Evolutionary conservation across 768 basidiomycete genomes (phyloP), one percentile per base, ranked within the genome.

Genomic region (Rhodotorula diobovata): DNA sequence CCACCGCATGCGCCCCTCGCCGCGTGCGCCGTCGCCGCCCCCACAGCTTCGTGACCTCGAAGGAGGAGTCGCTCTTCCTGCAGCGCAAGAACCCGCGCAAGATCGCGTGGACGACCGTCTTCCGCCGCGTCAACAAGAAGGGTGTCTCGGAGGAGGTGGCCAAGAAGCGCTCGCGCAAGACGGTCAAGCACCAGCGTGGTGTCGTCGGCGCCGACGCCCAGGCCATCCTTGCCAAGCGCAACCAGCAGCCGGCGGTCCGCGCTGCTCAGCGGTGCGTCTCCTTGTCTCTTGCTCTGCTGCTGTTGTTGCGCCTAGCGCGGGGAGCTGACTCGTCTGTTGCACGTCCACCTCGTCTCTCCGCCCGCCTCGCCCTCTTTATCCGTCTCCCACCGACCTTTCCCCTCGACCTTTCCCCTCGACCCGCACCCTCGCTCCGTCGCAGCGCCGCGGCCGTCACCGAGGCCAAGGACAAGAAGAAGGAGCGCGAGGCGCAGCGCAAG

Each of bases 1-100:
- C 35, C n/a, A 18, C 35, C 53, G 41, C 34, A 4, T 25, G 41
- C 12, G 12, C n/a, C 25, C 43, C 39, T 48, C 37, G 46, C 30
- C 45, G 45, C 45, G 11, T 18, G 12, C 16, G 4, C 10, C 54
- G 30, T 3, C 30, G 25, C 7, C 21, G 25, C 41, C 34, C 20
- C 32, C 81, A 95, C 90, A 92, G 95, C 82, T 98, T 98, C 84
- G 85, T 89, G 77, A 85, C 82, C 81, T 90, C 91, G 75, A 98
- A 98, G 87, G 90, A 88, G 80, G 86, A 93, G 72, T 97, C 95
- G 71, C 89, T 99, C 76, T 98, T 98, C 88, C 85, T 90, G 69
- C 96, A 99, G 83, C 91, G 95, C 85, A 99, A 99, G 86, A 98
- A 99, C 86, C 96, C 96, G 63, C 91, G 96, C 81, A 98, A 98